Conservation (phyloP, 345 rosid species). For the Camelina laxa region DNA sequence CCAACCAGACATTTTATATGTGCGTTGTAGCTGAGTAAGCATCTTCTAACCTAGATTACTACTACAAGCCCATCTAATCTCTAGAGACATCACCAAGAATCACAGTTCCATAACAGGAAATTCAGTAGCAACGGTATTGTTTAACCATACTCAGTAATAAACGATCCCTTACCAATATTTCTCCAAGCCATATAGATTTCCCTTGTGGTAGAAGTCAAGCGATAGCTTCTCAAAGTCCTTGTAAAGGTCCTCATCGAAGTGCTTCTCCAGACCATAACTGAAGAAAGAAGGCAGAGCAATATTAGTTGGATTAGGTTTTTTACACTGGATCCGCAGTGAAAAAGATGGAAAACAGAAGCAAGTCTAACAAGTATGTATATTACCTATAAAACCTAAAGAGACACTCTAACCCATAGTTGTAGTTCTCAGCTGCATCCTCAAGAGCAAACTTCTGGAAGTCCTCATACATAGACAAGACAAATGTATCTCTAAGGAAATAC, state of each 20-base stretch:
- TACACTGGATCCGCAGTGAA: background rate
- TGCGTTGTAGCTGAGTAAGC: background rate
- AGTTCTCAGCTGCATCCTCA: constrained; percentile 85
- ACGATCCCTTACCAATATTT: constrained; percentile 76
- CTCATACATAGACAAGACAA: constrained; percentile 80
- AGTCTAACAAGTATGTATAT: background rate
- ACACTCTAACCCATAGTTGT: constrained; percentile 89
- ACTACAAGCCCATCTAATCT: background rate
- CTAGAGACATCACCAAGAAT: constrained; percentile 14
- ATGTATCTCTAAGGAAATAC: constrained; percentile 81
- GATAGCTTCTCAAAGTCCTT: constrained; percentile 85
- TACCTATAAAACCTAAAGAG: constrained; percentile 99
- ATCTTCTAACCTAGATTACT: background rate
- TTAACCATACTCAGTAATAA: background rate
- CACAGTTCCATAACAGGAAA: background rate
- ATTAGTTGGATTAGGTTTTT: constrained; percentile 8
- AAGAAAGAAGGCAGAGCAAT: constrained; percentile 26
- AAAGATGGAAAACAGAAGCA: constrained; percentile 1
- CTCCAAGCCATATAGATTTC: constrained; percentile 91
- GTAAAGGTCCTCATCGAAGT: constrained; percentile 73
- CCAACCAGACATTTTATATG: constrained; percentile 6
- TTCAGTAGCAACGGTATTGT: background rate
- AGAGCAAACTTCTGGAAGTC: constrained; percentile 83
- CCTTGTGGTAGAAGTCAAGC: constrained; percentile 77
- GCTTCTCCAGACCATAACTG: constrained; percentile 96